Conservation (phyloP, 306 rosid species). For the Abrus precatorius region DNA sequence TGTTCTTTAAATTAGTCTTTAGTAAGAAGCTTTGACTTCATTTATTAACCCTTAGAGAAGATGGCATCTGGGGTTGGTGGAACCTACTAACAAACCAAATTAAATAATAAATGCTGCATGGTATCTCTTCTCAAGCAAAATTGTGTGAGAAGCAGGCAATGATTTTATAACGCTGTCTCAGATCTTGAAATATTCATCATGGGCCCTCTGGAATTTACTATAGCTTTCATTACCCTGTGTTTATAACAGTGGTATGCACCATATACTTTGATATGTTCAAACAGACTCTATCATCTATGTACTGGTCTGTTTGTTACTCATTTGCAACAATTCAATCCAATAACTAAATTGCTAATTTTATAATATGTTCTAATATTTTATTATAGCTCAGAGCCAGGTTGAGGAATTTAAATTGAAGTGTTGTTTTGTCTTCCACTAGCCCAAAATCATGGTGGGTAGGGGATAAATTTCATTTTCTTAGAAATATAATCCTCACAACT, state of each 20-base stretch:
- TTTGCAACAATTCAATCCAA: background rate
- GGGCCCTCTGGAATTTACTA: background rate
- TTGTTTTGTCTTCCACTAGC: background rate
- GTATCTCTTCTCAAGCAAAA: slow-evolving; percentile 14
- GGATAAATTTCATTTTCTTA: background rate
- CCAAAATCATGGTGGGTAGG: background rate
- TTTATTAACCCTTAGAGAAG: slow-evolving; percentile 2
- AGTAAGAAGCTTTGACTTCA: slow-evolving; percentile 28
- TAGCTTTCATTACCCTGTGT: background rate
- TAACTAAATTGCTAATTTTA: background rate
- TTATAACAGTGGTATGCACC: background rate
- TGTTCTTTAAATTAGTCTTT: background rate
- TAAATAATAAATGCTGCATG: background rate
- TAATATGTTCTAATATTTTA: background rate
- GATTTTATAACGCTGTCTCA: background rate
- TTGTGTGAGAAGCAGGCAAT: slow-evolving; percentile 21
- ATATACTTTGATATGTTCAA: background rate
- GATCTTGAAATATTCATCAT: slow-evolving; percentile 17
- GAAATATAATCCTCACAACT: background rate
- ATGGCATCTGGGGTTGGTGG: slow-evolving; percentile 24
- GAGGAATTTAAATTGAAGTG: background rate
- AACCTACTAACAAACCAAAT: slow-evolving; percentile 19
- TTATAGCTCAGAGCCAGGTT: background rate
- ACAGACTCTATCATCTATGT: background rate
- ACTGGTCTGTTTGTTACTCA: background rate